Conservation (phyloP, 2,329 filamentous ascomycete genomes). For the Exophiala sp. region DNA sequence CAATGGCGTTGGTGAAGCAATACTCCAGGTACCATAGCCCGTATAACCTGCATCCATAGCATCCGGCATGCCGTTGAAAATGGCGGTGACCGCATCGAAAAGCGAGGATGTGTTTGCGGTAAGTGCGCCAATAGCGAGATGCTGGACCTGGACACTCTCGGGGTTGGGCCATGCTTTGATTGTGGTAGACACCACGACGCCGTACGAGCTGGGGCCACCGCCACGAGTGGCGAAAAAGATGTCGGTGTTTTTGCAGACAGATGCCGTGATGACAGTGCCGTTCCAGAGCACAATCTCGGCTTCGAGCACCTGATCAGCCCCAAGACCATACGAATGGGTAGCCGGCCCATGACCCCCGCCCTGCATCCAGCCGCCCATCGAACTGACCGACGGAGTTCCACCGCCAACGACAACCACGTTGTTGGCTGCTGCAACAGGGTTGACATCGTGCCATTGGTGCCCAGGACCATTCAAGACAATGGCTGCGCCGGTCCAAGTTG, state of each 20-base stretch:
- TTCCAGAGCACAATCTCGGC: conserved; percentile 29
- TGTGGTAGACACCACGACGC: conserved; percentile 40
- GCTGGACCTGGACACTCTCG: conserved; percentile 31
- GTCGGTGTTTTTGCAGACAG: conserved; percentile 30
- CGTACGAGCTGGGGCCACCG: conserved; percentile 52
- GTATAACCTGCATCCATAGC: conserved; percentile 31
- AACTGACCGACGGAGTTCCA: conserved; percentile 22
- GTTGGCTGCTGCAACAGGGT: conserved; percentile 29
- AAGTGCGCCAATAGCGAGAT: conserved; percentile 29
- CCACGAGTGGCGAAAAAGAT: conserved; percentile 52
- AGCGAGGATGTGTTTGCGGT: conserved; percentile 20
- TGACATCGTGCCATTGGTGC: conserved; percentile 32
- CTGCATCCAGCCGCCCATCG: conserved; percentile 31
- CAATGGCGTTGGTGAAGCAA: conserved; percentile 25
- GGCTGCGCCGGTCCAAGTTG: conserved; percentile 33
- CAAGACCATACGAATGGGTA: conserved; percentile 29
- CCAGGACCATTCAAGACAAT: conserved; percentile 34
- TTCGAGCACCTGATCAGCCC: conserved; percentile 31
- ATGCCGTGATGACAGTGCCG: conserved; percentile 22
- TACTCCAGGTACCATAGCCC: conserved; percentile 32
- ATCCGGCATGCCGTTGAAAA: conserved; percentile 29
- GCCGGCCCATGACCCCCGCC: conserved; percentile 33
- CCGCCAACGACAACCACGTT: conserved; percentile 34
- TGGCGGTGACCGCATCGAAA: conserved; percentile 28
- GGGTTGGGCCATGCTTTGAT: conserved; percentile 42